Evolutionary conservation across 2,329 filamentous ascomycete genomes (phyloP), one percentile per base, ranked within the genome.

Genomic region (Dichotomopilus funicola): DNA sequence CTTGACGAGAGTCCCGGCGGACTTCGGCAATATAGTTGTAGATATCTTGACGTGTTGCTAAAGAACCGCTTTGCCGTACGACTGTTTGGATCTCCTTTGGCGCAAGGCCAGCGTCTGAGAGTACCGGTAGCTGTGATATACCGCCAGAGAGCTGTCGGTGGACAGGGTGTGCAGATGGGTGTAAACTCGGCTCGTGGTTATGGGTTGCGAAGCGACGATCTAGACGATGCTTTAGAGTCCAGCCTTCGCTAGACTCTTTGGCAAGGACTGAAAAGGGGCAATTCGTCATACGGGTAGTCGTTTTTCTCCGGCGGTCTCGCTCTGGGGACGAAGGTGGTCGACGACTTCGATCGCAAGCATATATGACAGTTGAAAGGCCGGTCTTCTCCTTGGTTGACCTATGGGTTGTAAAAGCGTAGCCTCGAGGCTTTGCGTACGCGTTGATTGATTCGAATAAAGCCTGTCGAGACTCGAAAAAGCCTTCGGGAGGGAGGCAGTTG

Each of bases 401-500:
- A 9, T 40, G 47, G 19, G 47, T 49, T 11, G 36, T 41, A 41
- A 49, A 49, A 11, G 35, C 47, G 31, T 49, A 50, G 48, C 48
- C 19, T 34, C 49, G 7, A 12, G 13, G 31, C 49, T 51, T 51
- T 1, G 33, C 49, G 9, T 27, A 51, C 31, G 49, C 7, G 13
- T 51, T 51, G n/a, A 51, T 51, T 44, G 49, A 51, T 27, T 51
- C 49, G 31, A 51, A 51, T 44, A 51, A 43, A 33, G 31, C 49
- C 6, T 51, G 3, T 3, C 49, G 49, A 9, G 49, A 36, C 31
- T 51, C 40, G n/a, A 51, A 51, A 44, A n/a, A 27, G 40, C 38
- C 5, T 19, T 51, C 49, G 49, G 49, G 49, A 51, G 49, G 49
- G 36, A 49, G 47, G 47, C 49, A 51, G 49, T 51, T 41, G 49